Conservation (phyloP, 495 filamentous ascomycete species). For the Aspergillus conjunctus region DNA sequence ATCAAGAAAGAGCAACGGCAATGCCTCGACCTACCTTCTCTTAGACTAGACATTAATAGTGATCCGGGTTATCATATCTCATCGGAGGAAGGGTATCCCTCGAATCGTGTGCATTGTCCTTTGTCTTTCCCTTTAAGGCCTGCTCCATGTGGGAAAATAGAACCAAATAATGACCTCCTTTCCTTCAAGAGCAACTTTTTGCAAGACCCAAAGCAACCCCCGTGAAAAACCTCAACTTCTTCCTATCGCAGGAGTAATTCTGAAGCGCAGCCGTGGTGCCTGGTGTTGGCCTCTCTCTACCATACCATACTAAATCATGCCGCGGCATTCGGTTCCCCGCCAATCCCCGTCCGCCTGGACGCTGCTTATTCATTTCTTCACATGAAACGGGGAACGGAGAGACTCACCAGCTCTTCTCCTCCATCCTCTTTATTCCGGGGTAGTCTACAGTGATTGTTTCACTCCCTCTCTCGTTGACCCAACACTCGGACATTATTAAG, state of each 20-base stretch:
- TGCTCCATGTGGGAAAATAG: background rate
- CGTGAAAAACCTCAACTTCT: background rate
- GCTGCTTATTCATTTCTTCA: slow-evolving; percentile 3
- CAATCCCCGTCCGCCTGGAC: background rate
- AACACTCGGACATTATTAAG: too few species aligned
- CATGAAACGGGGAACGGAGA: too few species aligned
- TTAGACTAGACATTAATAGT: slow-evolving; percentile 4
- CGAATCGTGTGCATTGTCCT: background rate
- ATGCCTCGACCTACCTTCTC: too few species aligned
- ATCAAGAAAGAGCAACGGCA: background rate
- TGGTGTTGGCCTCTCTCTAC: too few species aligned
- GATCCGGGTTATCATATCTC: background rate
- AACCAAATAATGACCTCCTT: background rate
- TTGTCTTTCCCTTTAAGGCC: background rate
- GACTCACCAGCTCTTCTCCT: background rate
- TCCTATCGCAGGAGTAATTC: too few species aligned
- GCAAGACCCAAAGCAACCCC: background rate
- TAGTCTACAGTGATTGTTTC: too few species aligned
- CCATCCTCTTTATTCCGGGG: too few species aligned
- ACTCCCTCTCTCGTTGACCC: too few species aligned
- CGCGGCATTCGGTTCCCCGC: slow-evolving; percentile 6
- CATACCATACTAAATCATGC: background rate
- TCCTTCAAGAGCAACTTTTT: background rate
- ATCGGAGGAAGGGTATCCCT: background rate
- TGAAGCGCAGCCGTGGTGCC: too few species aligned